Percentiles rank a stretch among this genome's conserved stretches.
phyloP scores from a whole-genome alignment of 805 yeast species.

The Barnettozyma pratensis region DNA sequence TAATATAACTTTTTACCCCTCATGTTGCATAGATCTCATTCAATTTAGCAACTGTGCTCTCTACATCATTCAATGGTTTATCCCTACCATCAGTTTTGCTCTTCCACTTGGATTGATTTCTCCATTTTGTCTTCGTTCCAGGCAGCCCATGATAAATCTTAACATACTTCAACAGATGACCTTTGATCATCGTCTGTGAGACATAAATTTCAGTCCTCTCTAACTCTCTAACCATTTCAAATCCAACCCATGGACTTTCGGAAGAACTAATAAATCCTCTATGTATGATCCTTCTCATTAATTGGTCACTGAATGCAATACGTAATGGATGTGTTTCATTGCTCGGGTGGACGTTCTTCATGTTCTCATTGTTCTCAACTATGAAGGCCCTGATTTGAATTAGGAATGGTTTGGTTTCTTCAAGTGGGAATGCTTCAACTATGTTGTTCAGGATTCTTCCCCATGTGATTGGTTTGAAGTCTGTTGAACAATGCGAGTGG shows the following conservation, averaged over 20 bases:
- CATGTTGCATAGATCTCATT: conserved; percentile 8
- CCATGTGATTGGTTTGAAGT: conserved; percentile 15
- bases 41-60: conserved; percentile 9
- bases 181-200: conserved; percentile 10
- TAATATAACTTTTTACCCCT: neutral
- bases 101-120: neutral
- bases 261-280: conserved; percentile 16
- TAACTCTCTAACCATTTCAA: conserved; percentile 15
- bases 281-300: conserved; percentile 14
- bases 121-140: conserved; percentile 3
- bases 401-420: conserved; percentile 9
- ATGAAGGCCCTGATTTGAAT: conserved; percentile 9
- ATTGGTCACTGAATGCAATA: conserved; percentile 14
- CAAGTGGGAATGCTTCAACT: conserved; percentile 10
- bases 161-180: conserved; percentile 12
- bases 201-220: conserved; percentile 17
- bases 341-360: conserved; percentile 4
- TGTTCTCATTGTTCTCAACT: neutral
- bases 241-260: conserved; percentile 22
- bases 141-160: conserved; percentile 12
- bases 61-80: conserved; percentile 9
- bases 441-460: conserved; percentile 9
- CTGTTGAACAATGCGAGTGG: conserved; percentile 1
- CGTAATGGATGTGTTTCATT: conserved; percentile 16
- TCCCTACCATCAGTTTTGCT: neutral